Base-by-base conservation (phyloP, 2,329 filamentous ascomycete species). In the Mollisiaceae sp. region DNA sequence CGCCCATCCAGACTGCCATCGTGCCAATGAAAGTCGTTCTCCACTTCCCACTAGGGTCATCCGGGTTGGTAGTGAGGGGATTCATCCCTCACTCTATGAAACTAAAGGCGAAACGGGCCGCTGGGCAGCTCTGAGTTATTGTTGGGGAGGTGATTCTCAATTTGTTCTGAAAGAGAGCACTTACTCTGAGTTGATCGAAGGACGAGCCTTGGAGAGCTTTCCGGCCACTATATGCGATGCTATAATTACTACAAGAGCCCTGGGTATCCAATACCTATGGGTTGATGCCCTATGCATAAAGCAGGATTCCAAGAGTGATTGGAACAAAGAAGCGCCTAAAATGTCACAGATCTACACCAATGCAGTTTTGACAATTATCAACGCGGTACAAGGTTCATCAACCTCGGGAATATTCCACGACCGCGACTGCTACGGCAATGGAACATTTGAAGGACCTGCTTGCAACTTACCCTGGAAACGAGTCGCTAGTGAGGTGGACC, bases 181-280 rank as follows among this genome's bases (percentile, higher is more conserved):
- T 6, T 20, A 47, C 8, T 15, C 39, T n/a, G 39, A 45, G 4
- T 18, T 65, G 18, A 12, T 54, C 14, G 14, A 45, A 11, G 63
- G 63, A 9, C n/a, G 61, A 20, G 50, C 60, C 11, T 3, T 64
- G 8, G 32, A 60, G 47, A 39, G 52, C 27, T 65, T 63, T 32
- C 66, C 66, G 8, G 14, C 20, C 5, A 68, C 66, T 1, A 50
- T 68, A 5, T 14, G 63, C 50, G 59, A 68, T 38, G 63, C 66
- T n/a, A 59, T 68, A 8, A 27, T 54, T 5, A 35, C 50, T 15
- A 54, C 50, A 8, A 32, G 50, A 4, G 50, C 50, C 8, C 24
- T 54, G 5, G 50, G 50, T 32, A 27, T 54, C 50, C 24, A 15
- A 8, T 54, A 54, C 18, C 24, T 54, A 5, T 54, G 50, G 50